Conservation (phyloP, 495 filamentous ascomycete genomes). For the Aspergillus heteromorphus region DNA sequence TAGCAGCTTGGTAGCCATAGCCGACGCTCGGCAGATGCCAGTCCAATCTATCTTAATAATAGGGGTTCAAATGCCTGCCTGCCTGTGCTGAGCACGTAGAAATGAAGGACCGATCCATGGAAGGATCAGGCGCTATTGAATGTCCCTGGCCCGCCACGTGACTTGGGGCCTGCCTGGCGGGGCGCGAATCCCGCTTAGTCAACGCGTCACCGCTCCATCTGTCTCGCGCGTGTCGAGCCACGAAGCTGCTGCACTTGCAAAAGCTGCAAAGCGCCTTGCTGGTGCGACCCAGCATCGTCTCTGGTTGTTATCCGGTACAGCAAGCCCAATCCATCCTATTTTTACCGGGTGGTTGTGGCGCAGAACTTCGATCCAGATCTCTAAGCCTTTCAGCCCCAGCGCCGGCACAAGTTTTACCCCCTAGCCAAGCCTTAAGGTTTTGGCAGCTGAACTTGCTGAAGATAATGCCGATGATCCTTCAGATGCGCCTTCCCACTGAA, state of each 20-base stretch:
- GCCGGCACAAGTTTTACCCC: not conserved
- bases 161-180: no score
- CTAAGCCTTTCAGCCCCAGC: not conserved
- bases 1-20: no score
- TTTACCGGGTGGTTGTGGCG: not conserved
- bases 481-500: not conserved
- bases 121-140: not conserved
- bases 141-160: no score
- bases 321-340: not conserved
- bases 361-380: not conserved
- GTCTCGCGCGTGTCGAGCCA: not conserved
- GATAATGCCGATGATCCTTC: not conserved
- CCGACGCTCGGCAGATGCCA: no score
- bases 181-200: not conserved
- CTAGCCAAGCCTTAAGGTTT: not conserved
- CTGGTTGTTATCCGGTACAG: not conserved
- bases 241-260: not conserved
- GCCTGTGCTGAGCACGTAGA: not conserved
- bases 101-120: not conserved
- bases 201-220: not conserved
- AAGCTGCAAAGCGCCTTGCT: not conserved
- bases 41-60: no score
- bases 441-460: not conserved
- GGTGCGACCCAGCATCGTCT: not conserved
- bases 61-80: no score